phyloP scores from a whole-genome alignment of 2,329 filamentous ascomycete species.

The Botryotinia convoluta region DNA sequence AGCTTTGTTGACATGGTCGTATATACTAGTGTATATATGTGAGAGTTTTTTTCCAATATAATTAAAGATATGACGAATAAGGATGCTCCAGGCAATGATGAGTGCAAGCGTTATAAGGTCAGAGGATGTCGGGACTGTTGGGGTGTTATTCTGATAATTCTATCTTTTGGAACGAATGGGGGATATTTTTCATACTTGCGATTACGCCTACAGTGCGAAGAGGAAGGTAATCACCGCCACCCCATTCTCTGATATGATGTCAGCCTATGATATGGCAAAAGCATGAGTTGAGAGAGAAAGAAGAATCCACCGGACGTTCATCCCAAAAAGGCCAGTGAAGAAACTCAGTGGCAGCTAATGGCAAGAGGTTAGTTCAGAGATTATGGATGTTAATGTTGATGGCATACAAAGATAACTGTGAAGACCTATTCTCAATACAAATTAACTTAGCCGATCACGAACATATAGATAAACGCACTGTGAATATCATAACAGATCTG shows the following conservation, averaged over 20 bases:
- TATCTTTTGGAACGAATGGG: background rate
- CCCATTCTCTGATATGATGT: background rate
- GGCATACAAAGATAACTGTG: background rate
- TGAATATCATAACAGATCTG: constrained; percentile 3
- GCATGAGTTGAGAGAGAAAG: background rate
- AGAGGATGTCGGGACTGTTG: background rate
- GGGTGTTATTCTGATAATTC: background rate
- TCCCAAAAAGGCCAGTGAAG: background rate
- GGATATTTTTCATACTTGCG: background rate
- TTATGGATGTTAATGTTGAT: background rate
- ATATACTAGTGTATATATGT: background rate
- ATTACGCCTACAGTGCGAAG: background rate
- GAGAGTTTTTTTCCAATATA: background rate
- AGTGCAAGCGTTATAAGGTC: background rate
- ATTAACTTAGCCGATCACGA: background rate
- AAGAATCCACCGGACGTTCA: background rate
- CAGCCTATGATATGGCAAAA: background rate
- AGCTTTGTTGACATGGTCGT: background rate
- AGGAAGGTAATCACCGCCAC: background rate
- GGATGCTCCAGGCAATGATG: background rate
- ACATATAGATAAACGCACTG: background rate
- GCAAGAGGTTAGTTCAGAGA: background rate
- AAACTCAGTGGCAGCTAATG: background rate
- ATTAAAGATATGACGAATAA: background rate
- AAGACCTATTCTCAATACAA: background rate